Evolutionary conservation across 192 early-diverging fungal genomes (phyloP).

Genomic region (Funneliformis geosporum): DNA sequence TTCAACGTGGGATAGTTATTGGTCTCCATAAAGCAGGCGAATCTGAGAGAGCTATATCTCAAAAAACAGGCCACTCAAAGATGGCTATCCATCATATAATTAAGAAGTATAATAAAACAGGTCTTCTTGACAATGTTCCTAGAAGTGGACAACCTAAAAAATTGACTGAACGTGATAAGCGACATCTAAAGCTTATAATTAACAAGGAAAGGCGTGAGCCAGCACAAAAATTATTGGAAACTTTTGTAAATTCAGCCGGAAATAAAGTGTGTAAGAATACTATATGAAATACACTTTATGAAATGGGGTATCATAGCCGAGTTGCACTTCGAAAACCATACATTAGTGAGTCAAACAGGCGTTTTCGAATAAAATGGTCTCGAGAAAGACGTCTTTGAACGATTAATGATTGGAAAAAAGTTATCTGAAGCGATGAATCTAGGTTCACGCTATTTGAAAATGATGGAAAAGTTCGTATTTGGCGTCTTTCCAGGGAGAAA

Average conservation of each 20-base stretch:
- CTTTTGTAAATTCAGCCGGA: not conserved
- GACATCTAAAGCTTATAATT: not conserved
- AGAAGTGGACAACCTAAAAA: not conserved
- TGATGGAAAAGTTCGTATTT: not conserved
- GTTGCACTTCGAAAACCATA: not conserved
- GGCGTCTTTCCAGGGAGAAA: too few relatives aligned
- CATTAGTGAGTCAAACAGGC: not conserved
- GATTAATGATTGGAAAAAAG: not conserved
- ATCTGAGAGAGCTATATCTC: not conserved
- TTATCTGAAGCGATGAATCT: not conserved
- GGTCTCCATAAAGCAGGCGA: too few relatives aligned
- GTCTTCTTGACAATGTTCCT: not conserved
- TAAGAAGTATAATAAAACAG: not conserved
- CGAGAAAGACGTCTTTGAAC: not conserved
- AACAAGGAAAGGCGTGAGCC: not conserved
- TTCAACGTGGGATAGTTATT: too few relatives aligned
- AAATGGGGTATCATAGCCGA: not conserved
- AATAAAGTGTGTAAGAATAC: not conserved
- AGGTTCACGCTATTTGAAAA: not conserved
- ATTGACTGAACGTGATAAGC: not conserved
- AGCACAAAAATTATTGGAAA: not conserved
- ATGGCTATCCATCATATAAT: not conserved
- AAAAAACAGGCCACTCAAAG: not conserved
- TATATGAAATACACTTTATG: not conserved
- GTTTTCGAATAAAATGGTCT: not conserved